A percentile compares a stretch with the other conserved stretches of the same genome.
These are phyloP conservation scores for Heritiera littoralis DNA, from an alignment of 345 rosid species.

Conservation along the genomic window DNA sequence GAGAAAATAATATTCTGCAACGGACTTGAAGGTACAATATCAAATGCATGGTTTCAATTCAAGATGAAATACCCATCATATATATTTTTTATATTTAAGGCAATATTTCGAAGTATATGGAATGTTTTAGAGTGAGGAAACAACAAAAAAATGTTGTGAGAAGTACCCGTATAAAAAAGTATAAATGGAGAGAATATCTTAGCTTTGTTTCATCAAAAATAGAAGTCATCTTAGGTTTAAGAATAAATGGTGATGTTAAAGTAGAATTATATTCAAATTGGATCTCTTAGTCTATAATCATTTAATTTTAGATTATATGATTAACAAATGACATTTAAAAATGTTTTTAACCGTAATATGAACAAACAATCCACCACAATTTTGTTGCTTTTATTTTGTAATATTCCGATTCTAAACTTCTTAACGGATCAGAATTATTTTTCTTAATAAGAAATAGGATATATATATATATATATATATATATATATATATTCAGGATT, in stretches of 20 bases:
- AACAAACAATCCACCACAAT: no score
- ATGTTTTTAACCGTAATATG: neutral
- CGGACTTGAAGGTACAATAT: slow-evolving; percentile 6
- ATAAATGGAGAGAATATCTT: no score
- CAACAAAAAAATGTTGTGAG: neutral
- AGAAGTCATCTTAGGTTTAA: neutral
- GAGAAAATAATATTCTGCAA: neutral
- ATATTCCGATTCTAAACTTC: no score
- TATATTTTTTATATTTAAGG: neutral
- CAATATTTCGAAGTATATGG: neutral
- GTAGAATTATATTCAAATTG: no score
- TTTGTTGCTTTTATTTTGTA: neutral
- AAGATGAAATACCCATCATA: neutral
- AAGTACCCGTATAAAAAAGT: neutral
- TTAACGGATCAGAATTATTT: no score
- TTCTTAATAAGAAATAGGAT: no score
- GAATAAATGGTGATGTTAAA: no score
- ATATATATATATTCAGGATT: no score
- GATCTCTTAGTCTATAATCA: no score
- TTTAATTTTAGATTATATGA: no score
- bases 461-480: no score
- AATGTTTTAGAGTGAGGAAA: neutral
- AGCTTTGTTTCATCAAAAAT: neutral
- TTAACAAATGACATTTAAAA: neutral
- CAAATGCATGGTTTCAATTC: no score